A percentile compares a stretch with the other conserved stretches of the same genome.
phyloP scores from a whole-genome alignment of 2,329 filamentous ascomycete genomes.

The Didymella lethalis region DNA sequence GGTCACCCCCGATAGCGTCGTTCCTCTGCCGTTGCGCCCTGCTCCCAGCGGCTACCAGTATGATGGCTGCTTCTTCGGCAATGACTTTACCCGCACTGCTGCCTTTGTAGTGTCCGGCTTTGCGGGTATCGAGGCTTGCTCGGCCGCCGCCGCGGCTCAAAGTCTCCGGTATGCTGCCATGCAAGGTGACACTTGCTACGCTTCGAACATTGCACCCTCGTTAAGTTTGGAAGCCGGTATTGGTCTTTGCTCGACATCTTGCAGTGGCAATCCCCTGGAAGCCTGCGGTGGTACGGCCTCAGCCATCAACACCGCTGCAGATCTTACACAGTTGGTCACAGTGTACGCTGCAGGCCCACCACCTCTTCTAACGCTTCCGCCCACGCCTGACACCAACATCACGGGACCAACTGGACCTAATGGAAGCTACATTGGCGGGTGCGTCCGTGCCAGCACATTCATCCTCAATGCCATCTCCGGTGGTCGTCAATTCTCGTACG shows the following conservation, averaged over 20 bases:
- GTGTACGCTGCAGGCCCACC: neutral
- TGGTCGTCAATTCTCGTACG: neutral
- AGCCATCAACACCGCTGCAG: neutral
- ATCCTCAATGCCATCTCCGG: neutral
- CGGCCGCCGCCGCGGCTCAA: neutral
- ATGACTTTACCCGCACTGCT: conserved; percentile 3
- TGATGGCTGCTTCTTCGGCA: conserved; percentile 6
- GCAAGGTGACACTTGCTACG: conserved; percentile 4
- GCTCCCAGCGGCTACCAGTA: conserved; percentile 2
- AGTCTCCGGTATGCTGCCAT: neutral
- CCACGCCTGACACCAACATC: neutral
- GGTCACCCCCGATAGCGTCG: neutral
- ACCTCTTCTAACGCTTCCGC: neutral
- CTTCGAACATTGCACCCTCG: neutral
- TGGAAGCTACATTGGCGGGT: neutral
- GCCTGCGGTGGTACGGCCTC: conserved; percentile 1
- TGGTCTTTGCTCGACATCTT: conserved; percentile 5
- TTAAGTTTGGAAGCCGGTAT: conserved; percentile 1
- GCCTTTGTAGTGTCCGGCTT: neutral
- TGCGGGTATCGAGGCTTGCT: neutral
- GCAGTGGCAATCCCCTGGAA: neutral
- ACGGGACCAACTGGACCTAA: neutral
- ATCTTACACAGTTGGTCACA: conserved; percentile 1
- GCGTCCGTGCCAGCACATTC: neutral
- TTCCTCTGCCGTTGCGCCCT: conserved; percentile 1